Conservation (phyloP, 345 rosid species). For the Eucalyptus tenuipes region DNA sequence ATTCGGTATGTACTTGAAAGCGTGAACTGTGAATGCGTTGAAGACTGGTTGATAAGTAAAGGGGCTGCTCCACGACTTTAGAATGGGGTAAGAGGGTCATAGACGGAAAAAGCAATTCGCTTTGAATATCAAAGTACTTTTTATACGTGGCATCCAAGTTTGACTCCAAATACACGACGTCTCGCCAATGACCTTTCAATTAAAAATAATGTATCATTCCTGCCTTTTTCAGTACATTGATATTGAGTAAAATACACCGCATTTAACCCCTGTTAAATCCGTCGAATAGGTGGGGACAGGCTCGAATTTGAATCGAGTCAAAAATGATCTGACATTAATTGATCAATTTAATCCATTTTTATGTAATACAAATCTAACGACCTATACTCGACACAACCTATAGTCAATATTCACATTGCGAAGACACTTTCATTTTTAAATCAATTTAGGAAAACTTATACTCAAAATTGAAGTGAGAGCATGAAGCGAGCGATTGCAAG, state of each 20-base stretch:
- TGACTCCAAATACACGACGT: background rate
- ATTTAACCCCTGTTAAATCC: background rate
- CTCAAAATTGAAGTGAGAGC: background rate
- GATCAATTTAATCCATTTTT: no score
- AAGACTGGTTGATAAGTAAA: background rate
- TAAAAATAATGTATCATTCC: background rate
- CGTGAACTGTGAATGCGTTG: background rate
- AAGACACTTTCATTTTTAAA: no score
- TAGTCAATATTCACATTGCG: fast-evolving
- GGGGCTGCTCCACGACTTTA: background rate
- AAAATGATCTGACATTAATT: no score
- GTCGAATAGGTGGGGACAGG: background rate
- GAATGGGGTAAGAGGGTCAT: background rate
- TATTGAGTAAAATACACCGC: background rate
- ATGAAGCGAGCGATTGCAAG: background rate
- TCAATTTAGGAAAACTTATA: no score
- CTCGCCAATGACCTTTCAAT: background rate
- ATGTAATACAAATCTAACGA: fast-evolving
- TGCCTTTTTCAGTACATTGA: background rate
- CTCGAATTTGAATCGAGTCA: fast-evolving
- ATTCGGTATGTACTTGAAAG: background rate
- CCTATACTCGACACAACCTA: fast-evolving
- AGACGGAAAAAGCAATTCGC: background rate
- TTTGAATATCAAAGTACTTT: background rate
- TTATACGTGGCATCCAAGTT: background rate